Evolutionary conservation across 2,329 filamentous ascomycete genomes (phyloP).

Genomic region (Fusarium vanettenii): DNA sequence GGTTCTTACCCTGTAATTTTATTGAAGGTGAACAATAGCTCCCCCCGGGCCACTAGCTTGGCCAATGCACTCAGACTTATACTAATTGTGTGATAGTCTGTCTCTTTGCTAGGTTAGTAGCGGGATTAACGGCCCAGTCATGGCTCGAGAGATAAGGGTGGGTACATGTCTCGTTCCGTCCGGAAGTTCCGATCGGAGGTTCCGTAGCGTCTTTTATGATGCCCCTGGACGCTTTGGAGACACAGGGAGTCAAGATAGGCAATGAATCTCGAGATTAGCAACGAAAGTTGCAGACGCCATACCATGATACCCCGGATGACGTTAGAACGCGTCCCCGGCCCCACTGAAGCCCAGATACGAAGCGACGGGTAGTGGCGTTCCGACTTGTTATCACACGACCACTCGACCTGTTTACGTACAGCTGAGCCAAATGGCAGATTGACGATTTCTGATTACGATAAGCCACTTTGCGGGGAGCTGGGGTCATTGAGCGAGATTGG

Average conservation of each 20-base stretch:
- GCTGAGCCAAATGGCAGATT: background rate
- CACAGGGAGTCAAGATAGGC: background rate
- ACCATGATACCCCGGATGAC: background rate
- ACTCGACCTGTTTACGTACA: background rate
- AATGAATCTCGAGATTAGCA: background rate
- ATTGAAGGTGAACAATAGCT: background rate
- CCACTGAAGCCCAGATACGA: background rate
- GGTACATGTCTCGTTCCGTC: background rate
- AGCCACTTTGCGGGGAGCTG: background rate
- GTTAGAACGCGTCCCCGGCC: background rate
- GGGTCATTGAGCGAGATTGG: background rate
- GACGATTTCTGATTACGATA: background rate
- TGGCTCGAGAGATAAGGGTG: background rate
- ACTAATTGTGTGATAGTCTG: background rate
- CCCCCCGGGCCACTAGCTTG: background rate
- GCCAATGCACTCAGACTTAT: background rate
- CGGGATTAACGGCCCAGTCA: background rate
- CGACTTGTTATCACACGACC: background rate
- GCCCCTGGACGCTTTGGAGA: background rate
- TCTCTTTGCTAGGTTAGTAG: background rate
- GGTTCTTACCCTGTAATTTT: background rate
- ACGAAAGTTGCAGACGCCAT: background rate
- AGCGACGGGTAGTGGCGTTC: background rate
- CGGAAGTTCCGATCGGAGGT: conserved; percentile 30
- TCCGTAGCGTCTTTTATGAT: conserved; percentile 1